Percentiles rank a stretch among this genome's conserved stretches.
Conservation (phyloP, 2,329 filamentous ascomycete genomes). For the Talaromyces sp. region DNA sequence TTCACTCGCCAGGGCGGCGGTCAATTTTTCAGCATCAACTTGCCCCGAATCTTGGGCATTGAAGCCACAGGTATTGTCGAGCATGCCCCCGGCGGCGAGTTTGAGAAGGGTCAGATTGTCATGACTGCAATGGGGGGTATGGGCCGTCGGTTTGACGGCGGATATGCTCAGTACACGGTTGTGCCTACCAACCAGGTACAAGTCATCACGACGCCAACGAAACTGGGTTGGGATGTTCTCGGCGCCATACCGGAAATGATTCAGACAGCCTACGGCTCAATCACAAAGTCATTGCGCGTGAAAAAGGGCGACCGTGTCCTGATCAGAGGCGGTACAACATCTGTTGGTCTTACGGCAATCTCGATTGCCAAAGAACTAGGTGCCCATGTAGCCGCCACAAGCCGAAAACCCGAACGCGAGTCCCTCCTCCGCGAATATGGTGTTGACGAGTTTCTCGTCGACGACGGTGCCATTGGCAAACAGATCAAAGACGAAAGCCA, state of each 20-base stretch:
- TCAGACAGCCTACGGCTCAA: constrained; percentile 46
- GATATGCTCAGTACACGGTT: constrained; percentile 48
- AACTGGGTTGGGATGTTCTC: constrained; percentile 39
- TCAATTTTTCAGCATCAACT: constrained; percentile 35
- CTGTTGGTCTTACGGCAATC: constrained; percentile 45
- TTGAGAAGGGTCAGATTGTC: constrained; percentile 38
- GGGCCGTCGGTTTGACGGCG: constrained; percentile 44
- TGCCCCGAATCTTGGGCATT: constrained; percentile 45
- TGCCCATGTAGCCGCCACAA: constrained; percentile 38
- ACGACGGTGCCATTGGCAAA: constrained; percentile 37
- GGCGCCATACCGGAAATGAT: constrained; percentile 50
- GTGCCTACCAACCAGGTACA: constrained; percentile 41
- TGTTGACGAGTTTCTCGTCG: constrained; percentile 42
- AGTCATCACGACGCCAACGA: constrained; percentile 23
- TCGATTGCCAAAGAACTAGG: constrained; percentile 42
- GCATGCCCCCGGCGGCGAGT: constrained; percentile 29
- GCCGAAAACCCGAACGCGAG: constrained; percentile 31
- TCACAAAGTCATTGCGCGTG: constrained; percentile 38
- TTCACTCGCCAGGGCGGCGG: constrained; percentile 41
- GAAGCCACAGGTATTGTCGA: constrained; percentile 43
- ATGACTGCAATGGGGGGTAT: constrained; percentile 49
- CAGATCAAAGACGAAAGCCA: constrained; percentile 28
- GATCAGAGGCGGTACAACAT: constrained; percentile 48
- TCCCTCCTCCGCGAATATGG: constrained; percentile 36
- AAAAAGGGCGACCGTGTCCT: constrained; percentile 40